Evolutionary conservation across 257 asterid genomes (phyloP).

Genomic region (Plantago major): DNA sequence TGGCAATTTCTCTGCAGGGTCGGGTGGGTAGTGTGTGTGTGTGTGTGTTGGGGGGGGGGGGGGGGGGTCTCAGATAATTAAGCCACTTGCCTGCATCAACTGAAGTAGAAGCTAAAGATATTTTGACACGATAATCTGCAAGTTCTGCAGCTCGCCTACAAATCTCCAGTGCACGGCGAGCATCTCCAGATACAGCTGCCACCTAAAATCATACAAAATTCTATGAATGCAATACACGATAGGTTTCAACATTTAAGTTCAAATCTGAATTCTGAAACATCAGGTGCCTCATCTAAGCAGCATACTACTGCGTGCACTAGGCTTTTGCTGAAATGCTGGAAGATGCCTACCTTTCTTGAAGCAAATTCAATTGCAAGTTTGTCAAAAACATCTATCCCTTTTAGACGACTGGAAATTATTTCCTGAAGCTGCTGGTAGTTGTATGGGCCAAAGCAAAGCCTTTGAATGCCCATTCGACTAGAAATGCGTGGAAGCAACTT

Average conservation of each 20-base stretch:
- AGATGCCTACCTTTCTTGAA: slow-evolving; percentile 70
- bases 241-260: slow-evolving; percentile 10
- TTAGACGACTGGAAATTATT: slow-evolving; percentile 77
- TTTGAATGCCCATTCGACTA: slow-evolving; percentile 98
- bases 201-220: slow-evolving; percentile 45
- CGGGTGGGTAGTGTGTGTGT: too few relatives aligned
- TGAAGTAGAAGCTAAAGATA: slow-evolving; percentile 31
- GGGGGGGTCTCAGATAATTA: not conserved
- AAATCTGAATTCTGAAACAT: slow-evolving; percentile 7
- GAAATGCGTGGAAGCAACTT: slow-evolving; percentile 93
- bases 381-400: slow-evolving; percentile 83
- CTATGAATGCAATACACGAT: slow-evolving; percentile 14
- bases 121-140: slow-evolving; percentile 70
- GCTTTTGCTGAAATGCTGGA: not conserved
- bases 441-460: slow-evolving; percentile 98
- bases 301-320: not conserved
- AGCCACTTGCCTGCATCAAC: slow-evolving; percentile 40
- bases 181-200: slow-evolving; percentile 98
- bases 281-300: slow-evolving; percentile 13
- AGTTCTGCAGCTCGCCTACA: slow-evolving; percentile 97
- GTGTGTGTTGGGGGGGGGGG: not conserved
- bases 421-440: slow-evolving; percentile 90
- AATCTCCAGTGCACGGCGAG: slow-evolving; percentile 95
- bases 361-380: slow-evolving; percentile 90
- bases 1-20: too few relatives aligned